Percentiles rank a stretch among this genome's conserved stretches.
These are phyloP conservation scores for Lyophyllum semitale DNA, from an alignment of 768 basidiomycete species.

Conservation along the genomic window DNA sequence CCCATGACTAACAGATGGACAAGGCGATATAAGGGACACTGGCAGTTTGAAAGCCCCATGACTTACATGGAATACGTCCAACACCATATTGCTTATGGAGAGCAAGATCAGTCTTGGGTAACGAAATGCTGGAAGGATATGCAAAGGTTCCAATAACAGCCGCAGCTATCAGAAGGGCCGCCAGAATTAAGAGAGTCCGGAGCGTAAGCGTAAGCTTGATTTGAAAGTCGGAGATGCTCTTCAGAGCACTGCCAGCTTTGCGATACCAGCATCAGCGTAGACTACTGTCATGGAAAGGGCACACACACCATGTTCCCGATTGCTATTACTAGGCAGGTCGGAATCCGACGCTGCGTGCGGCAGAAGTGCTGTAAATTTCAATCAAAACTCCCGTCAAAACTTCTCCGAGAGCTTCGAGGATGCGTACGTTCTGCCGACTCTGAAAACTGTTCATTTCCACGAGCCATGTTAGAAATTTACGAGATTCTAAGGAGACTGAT, in stretches of 20 bases:
- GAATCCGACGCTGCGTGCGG: constrained; percentile 3
- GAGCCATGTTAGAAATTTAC: background rate
- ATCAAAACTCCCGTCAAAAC: background rate
- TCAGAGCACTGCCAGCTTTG: background rate
- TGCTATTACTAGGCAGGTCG: no score
- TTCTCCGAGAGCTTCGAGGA: background rate
- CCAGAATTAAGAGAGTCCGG: constrained; percentile 1
- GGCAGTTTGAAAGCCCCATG: background rate
- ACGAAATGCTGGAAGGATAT: background rate
- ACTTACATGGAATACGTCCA: constrained; percentile 38
- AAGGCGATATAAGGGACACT: background rate
- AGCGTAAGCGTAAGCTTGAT: constrained; percentile 5
- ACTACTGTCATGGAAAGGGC: background rate
- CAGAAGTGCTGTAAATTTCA: constrained; percentile 3
- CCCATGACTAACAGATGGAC: constrained; percentile 48
- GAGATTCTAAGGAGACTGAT: background rate
- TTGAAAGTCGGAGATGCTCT: constrained; percentile 5
- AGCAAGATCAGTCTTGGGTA: background rate
- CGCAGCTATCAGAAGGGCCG: background rate
- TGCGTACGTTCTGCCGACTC: constrained; percentile 7
- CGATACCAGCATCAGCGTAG: background rate
- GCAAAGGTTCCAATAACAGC: constrained; percentile 1
- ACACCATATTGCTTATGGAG: constrained; percentile 29
- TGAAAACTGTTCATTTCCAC: background rate
- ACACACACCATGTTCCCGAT: background rate